Base-by-base conservation (phyloP, 1,284 basidiomycete genomes). In the Ganoderma resinaceum region DNA sequence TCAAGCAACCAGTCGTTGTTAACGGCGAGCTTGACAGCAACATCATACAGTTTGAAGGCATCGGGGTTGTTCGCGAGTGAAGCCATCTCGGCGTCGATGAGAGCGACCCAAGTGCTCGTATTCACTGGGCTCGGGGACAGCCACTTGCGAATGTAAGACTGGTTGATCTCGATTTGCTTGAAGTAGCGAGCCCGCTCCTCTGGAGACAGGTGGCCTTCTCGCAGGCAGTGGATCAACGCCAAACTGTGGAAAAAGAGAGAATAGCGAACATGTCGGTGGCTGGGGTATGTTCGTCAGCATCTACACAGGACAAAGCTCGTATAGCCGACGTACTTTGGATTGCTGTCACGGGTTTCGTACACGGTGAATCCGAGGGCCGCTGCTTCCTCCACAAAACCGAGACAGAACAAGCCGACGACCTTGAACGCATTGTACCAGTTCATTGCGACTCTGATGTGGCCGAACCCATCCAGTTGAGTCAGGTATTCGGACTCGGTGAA, bases 351-450 rank as follows among this genome's bases (percentile, higher is more conserved):
- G 9, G 85, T 86, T 52, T 85, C 80, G 72, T 88, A 91, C 12
- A 91, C 82, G 29, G 78, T 79, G 75, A 91, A 91, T 0, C 91
- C 91, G 29, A 91, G 82, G 16, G 80, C 77, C 0, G 88, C 89
- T 2, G 91, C 89, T 69, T 89, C 87, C 33, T 84, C 79, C 16
- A 82, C 75, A 72, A 83, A 87, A 0, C 91, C 91, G 5, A 90
- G 81, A 66, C 87, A 89, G 74, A 86, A 91, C 58, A 87, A 82
- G 38, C 83, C 86, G 29, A 88, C 88, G 61, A 91, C 87, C 82
- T 90, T 91, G 82, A 88, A 89, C 23, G 88, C 82, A 72, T 90
- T 86, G 73, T 90, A 91, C 90, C 90, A 91, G 65, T 87, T 89
- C 74, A 90, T 78, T 1, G 85, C 83, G 23, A 90, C 79, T 26